A percentile compares a stretch with the other conserved stretches of the same genome.
Evolutionary conservation across 805 yeast genomes (phyloP).

Genomic region (Cyberlindnera bimundalis): DNA sequence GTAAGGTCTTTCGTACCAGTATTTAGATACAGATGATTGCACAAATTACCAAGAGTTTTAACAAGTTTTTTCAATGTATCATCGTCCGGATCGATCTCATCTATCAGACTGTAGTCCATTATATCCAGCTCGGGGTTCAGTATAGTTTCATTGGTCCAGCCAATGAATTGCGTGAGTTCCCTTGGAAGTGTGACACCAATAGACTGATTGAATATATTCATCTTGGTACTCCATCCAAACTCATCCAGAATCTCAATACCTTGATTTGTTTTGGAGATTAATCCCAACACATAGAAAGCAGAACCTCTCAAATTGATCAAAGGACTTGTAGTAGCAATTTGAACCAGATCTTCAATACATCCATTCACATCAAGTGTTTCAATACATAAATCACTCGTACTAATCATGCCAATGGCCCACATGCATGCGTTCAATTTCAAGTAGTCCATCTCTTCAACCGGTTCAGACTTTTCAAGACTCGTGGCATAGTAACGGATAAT

Average conservation of each 20-base stretch:
- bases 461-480: conserved; percentile 19
- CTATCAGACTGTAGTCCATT: conserved; percentile 10
- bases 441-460: conserved; percentile 31
- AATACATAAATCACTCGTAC: conserved; percentile 69
- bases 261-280: conserved; percentile 65
- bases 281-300: conserved; percentile 74
- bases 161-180: conserved; percentile 31
- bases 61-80: conserved; percentile 30
- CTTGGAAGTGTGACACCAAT: conserved; percentile 41
- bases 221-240: conserved; percentile 62
- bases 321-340: conserved; percentile 42
- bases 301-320: conserved; percentile 68
- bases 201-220: conserved; percentile 41
- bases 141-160: conserved; percentile 8
- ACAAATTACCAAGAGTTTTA: conserved; percentile 47
- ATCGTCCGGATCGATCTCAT: conserved; percentile 24
- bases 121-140: conserved; percentile 10
- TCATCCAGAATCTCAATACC: conserved; percentile 87
- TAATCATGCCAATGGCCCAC: conserved; percentile 87
- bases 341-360: conserved; percentile 50
- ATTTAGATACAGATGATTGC: conserved; percentile 51
- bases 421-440: conserved; percentile 64
- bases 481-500: conserved; percentile 32
- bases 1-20: conserved; percentile 57
- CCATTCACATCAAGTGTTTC: conserved; percentile 51